A percentile compares a stretch with the other conserved stretches of the same genome.
These are phyloP conservation scores for Linum lewisii DNA, from an alignment of 345 rosid species.

Conservation along the genomic window DNA sequence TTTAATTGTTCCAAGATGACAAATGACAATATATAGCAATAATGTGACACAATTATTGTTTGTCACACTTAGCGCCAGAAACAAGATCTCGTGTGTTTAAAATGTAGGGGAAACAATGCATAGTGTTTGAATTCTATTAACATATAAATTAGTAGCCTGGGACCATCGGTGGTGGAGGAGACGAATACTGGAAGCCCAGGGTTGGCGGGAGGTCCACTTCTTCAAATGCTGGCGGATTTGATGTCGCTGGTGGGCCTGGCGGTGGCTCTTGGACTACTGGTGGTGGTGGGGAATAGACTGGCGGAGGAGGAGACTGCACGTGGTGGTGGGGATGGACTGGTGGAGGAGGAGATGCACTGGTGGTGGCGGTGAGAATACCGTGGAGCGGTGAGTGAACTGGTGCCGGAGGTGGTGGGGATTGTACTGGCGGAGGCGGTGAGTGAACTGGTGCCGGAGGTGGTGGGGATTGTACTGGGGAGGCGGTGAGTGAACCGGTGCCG, in stretches of 20 bases:
- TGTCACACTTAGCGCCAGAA: no score
- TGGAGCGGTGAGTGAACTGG: slow-evolving; percentile 6
- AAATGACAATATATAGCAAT: no score
- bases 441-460: not conserved
- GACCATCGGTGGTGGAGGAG: slow-evolving; percentile 77
- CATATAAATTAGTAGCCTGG: slow-evolving; percentile 45
- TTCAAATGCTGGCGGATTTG: slow-evolving; percentile 1
- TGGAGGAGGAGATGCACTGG: slow-evolving; percentile 9
- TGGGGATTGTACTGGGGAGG: not conserved
- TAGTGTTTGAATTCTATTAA: not conserved
- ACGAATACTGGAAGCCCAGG: slow-evolving; percentile 52
- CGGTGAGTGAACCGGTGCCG: not conserved
- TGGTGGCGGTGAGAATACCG: slow-evolving; percentile 2
- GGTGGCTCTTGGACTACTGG: slow-evolving; percentile 7
- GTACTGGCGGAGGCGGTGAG: not conserved
- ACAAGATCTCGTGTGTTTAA: no score
- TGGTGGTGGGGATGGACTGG: slow-evolving; percentile 5
- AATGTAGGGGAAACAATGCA: not conserved
- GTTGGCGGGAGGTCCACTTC: slow-evolving; percentile 42
- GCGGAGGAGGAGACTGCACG: not conserved
- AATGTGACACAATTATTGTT: no score
- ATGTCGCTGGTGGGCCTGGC: not conserved
- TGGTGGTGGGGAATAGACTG: slow-evolving; percentile 9
- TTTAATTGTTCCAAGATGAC: no score
- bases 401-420: not conserved